phyloP scores from a whole-genome alignment of 768 basidiomycete genomes.

The Mycena leptocephala region DNA sequence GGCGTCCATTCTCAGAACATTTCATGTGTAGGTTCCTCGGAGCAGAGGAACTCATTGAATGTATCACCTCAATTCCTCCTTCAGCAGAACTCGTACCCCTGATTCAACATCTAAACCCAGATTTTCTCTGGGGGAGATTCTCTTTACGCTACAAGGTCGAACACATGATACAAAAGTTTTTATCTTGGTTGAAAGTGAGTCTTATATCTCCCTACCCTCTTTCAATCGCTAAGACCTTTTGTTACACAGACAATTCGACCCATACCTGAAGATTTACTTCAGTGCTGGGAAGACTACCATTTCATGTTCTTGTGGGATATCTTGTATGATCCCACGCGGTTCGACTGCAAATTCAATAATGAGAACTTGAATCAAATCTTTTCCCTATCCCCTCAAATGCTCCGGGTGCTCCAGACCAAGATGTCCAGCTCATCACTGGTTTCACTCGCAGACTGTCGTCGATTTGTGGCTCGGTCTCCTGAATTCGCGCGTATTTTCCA shows the following conservation, averaged over 20 bases:
- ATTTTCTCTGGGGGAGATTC: background rate
- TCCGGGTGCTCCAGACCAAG: background rate
- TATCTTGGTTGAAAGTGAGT: constrained; percentile 10
- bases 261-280: constrained; percentile 5
- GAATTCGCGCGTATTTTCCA: background rate
- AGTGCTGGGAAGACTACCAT: constrained; percentile 11
- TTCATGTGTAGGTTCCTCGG: background rate
- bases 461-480: background rate
- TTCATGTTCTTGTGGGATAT: background rate
- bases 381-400: background rate
- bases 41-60: background rate
- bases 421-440: background rate
- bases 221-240: too few relatives aligned
- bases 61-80: background rate
- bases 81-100: constrained; percentile 4
- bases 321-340: background rate
- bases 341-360: too few relatives aligned
- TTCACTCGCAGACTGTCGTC: background rate
- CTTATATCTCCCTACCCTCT: background rate
- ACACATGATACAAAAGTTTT: background rate
- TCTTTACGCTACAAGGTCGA: background rate
- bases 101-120: background rate
- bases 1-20: background rate
- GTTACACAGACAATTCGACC: background rate
- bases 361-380: too few relatives aligned